These are phyloP conservation scores for Penicillium olsonii DNA, from an alignment of 2,329 filamentous ascomycete species.

Conservation along the genomic window DNA sequence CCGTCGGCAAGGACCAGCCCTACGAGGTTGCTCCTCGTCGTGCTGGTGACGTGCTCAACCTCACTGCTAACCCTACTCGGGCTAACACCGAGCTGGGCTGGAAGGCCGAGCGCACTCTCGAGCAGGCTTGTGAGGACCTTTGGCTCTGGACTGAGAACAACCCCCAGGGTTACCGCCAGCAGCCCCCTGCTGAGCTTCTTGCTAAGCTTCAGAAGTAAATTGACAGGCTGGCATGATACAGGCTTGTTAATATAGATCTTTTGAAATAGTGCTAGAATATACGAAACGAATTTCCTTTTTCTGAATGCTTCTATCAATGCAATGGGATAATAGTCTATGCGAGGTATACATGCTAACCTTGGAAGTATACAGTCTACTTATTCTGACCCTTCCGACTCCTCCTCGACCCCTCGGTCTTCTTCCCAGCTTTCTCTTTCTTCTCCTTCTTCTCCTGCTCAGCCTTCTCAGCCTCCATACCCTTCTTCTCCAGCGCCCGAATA, in stretches of 20 bases:
- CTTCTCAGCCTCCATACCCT: slow-evolving; percentile 39
- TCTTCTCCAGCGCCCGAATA: slow-evolving; percentile 61
- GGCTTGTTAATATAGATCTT: slow-evolving; percentile 16
- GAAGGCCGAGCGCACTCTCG: slow-evolving; percentile 87
- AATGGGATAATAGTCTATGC: slow-evolving; percentile 8
- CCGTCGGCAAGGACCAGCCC: slow-evolving; percentile 80
- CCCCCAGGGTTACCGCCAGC: slow-evolving; percentile 88
- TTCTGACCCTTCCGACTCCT: slow-evolving; percentile 38
- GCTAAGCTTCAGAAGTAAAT: slow-evolving; percentile 50
- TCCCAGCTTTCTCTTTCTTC: slow-evolving; percentile 23
- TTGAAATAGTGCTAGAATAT: slow-evolving; percentile 19
- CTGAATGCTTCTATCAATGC: too few relatives aligned
- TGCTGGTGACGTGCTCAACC: slow-evolving; percentile 86
- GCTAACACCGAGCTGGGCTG: slow-evolving; percentile 88
- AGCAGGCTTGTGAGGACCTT: slow-evolving; percentile 89
- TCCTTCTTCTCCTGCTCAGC: slow-evolving; percentile 70
- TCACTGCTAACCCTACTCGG: slow-evolving; percentile 85
- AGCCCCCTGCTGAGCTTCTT: slow-evolving; percentile 80
- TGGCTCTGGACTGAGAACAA: slow-evolving; percentile 99
- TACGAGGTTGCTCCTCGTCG: slow-evolving; percentile 84
- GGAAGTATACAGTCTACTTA: too few relatives aligned
- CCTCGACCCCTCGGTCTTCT: slow-evolving; percentile 41
- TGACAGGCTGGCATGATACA: slow-evolving; percentile 4
- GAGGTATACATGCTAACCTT: background rate
- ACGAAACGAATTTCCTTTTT: slow-evolving; percentile 41